A percentile compares a stretch with the other conserved stretches of the same genome.
These are phyloP conservation scores for Tricholoma hemisulphureum DNA, from an alignment of 768 basidiomycete genomes.

Conservation along the genomic window DNA sequence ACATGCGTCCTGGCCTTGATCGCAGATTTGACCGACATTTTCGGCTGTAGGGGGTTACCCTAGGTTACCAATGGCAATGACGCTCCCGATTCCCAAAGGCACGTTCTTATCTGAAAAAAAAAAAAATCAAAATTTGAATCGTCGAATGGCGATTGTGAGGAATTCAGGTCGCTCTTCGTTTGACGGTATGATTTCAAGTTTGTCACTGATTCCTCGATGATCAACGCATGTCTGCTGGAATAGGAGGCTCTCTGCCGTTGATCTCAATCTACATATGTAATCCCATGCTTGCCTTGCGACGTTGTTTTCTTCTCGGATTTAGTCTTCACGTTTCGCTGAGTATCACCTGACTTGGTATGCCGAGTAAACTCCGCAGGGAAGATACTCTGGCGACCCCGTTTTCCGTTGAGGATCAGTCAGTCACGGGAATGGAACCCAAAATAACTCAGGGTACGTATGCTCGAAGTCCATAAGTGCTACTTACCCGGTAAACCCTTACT, in stretches of 20 bases:
- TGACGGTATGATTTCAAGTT: background rate
- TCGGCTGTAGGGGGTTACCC: too few relatives aligned
- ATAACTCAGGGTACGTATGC: background rate
- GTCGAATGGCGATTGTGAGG: background rate
- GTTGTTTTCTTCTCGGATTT: background rate
- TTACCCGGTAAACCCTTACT: slow-evolving; percentile 14
- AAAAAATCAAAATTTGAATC: background rate
- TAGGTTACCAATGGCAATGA: background rate
- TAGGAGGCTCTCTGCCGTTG: background rate
- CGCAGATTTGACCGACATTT: slow-evolving; percentile 10
- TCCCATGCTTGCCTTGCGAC: background rate
- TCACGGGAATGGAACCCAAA: slow-evolving; percentile 13
- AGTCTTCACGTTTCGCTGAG: background rate
- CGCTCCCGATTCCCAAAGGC: background rate
- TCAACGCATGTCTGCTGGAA: slow-evolving; percentile 6
- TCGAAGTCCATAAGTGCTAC: background rate
- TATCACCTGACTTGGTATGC: background rate
- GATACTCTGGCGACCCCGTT: background rate
- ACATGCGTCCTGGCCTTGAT: slow-evolving; percentile 1
- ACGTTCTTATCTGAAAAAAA: too few relatives aligned
- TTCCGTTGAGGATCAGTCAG: background rate
- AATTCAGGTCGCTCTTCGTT: background rate
- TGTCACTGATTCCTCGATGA: background rate
- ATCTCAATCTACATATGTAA: background rate
- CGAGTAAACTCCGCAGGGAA: background rate